Percentiles rank a stretch among this genome's conserved stretches.
Conservation (phyloP, 1,139 yeast species). For the Blastobotrys capitulatus region DNA sequence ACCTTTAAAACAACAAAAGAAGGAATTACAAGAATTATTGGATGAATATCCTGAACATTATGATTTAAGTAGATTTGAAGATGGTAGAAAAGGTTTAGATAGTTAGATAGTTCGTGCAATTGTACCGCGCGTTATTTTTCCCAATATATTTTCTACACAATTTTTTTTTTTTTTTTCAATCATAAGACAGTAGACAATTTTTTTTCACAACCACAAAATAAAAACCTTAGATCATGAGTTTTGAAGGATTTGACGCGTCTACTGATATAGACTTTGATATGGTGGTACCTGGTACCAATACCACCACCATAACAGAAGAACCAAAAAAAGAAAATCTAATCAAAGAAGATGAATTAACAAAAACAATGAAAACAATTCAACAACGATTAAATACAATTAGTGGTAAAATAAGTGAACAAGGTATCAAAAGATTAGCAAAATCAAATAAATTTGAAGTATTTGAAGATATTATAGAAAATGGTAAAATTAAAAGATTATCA, state of each 20-base stretch:
- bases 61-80: slow-evolving; percentile 27
- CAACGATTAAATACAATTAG: slow-evolving; percentile 28
- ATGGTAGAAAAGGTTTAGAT: slow-evolving; percentile 20
- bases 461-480: slow-evolving; percentile 27
- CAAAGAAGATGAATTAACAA: slow-evolving; percentile 20
- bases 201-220: background rate
- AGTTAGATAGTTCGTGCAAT: background rate
- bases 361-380: slow-evolving; percentile 25
- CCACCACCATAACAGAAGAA: no score
- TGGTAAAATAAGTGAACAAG: slow-evolving; percentile 31
- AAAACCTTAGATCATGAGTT: slow-evolving; percentile 2
- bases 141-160: no score
- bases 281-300: slow-evolving; percentile 8
- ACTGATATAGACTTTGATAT: slow-evolving; percentile 8
- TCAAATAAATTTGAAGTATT: slow-evolving; percentile 31
- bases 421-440: slow-evolving; percentile 29
- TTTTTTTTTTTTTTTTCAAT: no score
- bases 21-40: slow-evolving; percentile 29
- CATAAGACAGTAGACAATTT: background rate
- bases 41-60: slow-evolving; percentile 32
- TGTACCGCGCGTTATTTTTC: background rate
- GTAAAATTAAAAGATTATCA: slow-evolving; percentile 27
- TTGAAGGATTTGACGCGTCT: slow-evolving; percentile 7
- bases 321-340: background rate
- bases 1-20: slow-evolving; percentile 26